Evolutionary conservation across 1,139 yeast species (phyloP).

Genomic region (Nakaseomyces nivariensis): DNA sequence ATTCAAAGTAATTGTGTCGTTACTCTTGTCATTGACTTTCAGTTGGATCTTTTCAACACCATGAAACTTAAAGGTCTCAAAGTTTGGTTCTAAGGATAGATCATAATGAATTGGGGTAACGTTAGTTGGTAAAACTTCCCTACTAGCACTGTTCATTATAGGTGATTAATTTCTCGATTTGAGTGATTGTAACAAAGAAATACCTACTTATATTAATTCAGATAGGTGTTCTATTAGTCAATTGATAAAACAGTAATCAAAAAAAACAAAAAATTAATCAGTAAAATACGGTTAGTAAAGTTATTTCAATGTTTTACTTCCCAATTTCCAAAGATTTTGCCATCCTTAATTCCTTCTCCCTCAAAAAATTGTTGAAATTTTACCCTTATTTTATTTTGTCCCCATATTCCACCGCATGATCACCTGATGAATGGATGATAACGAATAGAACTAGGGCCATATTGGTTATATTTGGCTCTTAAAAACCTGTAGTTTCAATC

Average conservation of each 20-base stretch:
- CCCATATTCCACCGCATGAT: no score
- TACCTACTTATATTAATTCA: background rate
- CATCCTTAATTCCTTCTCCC: background rate
- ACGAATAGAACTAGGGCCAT: no score
- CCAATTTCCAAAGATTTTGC: background rate
- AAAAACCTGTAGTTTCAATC: no score
- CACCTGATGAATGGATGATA: no score
- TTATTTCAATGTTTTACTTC: background rate
- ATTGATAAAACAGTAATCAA: background rate
- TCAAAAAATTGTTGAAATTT: background rate
- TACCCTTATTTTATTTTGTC: no score
- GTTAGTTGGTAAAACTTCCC: constrained; percentile 63
- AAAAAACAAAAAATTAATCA: background rate
- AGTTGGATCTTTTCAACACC: constrained; percentile 61
- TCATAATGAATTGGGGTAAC: constrained; percentile 67
- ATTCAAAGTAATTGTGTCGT: constrained; percentile 36
- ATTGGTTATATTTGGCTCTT: no score
- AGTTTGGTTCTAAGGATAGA: constrained; percentile 62
- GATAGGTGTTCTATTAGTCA: background rate
- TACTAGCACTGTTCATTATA: constrained; percentile 15
- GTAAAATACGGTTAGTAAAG: no score
- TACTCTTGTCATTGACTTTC: constrained; percentile 40
- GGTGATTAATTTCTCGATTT: background rate
- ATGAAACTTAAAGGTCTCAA: constrained; percentile 57
- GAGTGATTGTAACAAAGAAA: background rate